Conservation (phyloP, 768 basidiomycete genomes). For the Amanita rubescens region DNA sequence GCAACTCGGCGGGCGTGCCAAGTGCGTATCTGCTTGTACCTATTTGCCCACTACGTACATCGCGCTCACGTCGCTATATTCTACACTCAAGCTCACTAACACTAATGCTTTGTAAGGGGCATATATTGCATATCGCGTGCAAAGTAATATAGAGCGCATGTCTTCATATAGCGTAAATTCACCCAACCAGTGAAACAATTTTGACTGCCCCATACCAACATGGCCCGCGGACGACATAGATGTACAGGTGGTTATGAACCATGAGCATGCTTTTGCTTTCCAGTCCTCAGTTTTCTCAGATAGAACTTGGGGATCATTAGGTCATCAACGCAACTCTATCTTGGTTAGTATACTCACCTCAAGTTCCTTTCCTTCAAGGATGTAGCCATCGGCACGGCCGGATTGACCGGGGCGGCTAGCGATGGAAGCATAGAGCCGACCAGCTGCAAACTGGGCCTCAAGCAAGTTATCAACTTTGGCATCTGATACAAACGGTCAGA, state of each 20-base stretch:
- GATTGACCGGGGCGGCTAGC: slow-evolving; percentile 95
- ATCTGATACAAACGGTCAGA: slow-evolving; percentile 34
- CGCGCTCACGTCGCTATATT: neutral
- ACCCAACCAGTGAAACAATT: slow-evolving; percentile 5
- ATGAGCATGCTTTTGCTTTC: slow-evolving; percentile 96
- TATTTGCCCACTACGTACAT: neutral
- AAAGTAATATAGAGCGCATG: neutral
- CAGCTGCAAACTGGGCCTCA: slow-evolving; percentile 86
- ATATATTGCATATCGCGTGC: slow-evolving; percentile 5
- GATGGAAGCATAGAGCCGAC: slow-evolving; percentile 91
- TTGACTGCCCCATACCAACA: slow-evolving; percentile 16
- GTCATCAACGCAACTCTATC: slow-evolving; percentile 7
- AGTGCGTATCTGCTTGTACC: neutral
- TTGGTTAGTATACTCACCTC: slow-evolving; percentile 51
- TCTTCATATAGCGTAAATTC: slow-evolving; percentile 3
- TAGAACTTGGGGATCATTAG: slow-evolving; percentile 60
- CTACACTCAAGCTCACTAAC: too few relatives aligned
- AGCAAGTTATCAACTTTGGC: slow-evolving; percentile 89
- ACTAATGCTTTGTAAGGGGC: neutral
- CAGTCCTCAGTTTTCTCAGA: slow-evolving; percentile 84
- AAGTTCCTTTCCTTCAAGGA: slow-evolving; percentile 97
- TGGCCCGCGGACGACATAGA: neutral
- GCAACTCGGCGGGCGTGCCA: neutral
- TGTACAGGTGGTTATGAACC: slow-evolving; percentile 26
- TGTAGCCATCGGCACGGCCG: slow-evolving; percentile 94